Evolutionary conservation across 1,284 basidiomycete species (phyloP), one percentile per base, ranked within the genome.

Genomic region (Wallemia hederae): DNA sequence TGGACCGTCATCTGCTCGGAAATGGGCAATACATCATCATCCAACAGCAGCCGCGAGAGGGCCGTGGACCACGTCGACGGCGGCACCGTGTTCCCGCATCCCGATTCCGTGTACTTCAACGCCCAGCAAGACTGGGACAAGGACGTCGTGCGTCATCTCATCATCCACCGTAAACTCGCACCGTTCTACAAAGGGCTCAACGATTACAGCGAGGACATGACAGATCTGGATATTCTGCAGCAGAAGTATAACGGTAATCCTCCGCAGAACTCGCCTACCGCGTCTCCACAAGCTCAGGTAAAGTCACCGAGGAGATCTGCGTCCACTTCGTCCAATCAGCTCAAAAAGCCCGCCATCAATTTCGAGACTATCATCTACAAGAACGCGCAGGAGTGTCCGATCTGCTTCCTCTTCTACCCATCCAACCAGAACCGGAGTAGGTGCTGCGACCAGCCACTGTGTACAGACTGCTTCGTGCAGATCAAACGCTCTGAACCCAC

Each of bases 401-500:
- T 98, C 66, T 98, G 92, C 73, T 97, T 98, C 74, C 76, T 98
- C 82, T 90, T 90, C 71, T 96, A 94, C 69, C 90, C 90, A 29
- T 77, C 83, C 27, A 91, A 92, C 69, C 92, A 97, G 72, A 97
- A 98, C 70, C 83, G 82, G 65, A 94, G 91, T 24, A 80, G 92
- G 68, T 99, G 92, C 72, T 99, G 92, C 70, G 87, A 91, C 74
- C 92, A 99, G 68, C 84, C 87, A 27, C 91, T 99, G 66, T 99
- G 92, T 71, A 96, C 92, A 29, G 92, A 99, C 72, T 99, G 92
- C 70, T 98, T 99, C 69, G 90, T 97, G 19, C 91, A 97, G 73
- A 97, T 98, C 74, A 97, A 97, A 74, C 83, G 92, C 60, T 80
- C 78, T 59, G 94, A 98, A 66, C 89, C 92, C 2, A 91, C 87